Percentiles rank a stretch among this genome's conserved stretches.
These are phyloP conservation scores for Turritis glabra DNA, from an alignment of 345 rosid genomes.

Conservation along the genomic window DNA sequence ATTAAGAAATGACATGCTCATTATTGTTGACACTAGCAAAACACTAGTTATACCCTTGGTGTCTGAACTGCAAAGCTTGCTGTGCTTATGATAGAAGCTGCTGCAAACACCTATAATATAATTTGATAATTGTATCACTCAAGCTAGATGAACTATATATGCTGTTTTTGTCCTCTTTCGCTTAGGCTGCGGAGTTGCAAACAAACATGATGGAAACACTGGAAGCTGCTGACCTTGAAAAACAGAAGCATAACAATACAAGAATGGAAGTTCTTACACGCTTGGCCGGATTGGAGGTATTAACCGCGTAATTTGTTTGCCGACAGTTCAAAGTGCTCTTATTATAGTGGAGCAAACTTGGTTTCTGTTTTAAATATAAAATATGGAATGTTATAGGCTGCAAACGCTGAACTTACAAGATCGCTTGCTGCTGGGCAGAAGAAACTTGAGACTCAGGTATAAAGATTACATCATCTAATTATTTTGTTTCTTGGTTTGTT, in stretches of 20 bases:
- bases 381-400: conserved; percentile 54
- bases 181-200: conserved; percentile 90
- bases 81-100: conserved; percentile 16
- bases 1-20: conserved; percentile 17
- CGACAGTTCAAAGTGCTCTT: background rate
- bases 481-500: conserved; percentile 1
- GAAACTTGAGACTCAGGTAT: conserved; percentile 88
- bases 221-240: conserved; percentile 90
- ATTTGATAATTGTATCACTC: conserved; percentile 4
- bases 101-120: conserved; percentile 9
- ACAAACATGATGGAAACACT: conserved; percentile 88
- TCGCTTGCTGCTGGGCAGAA: conserved; percentile 79
- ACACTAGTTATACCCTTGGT: background rate
- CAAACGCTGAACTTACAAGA: conserved; percentile 88
- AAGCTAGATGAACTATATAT: conserved; percentile 6
- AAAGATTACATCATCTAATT: conserved; percentile 25
- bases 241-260: conserved; percentile 92
- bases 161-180: conserved; percentile 29
- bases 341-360: background rate
- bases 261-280: conserved; percentile 87
- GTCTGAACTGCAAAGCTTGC: conserved; percentile 9
- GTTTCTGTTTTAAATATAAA: conserved; percentile 26
- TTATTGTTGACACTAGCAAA: conserved; percentile 16
- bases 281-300: conserved; percentile 89
- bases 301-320: conserved; percentile 18